phyloP scores from a whole-genome alignment of 345 rosid species.

The Ceriops zippeliana region DNA sequence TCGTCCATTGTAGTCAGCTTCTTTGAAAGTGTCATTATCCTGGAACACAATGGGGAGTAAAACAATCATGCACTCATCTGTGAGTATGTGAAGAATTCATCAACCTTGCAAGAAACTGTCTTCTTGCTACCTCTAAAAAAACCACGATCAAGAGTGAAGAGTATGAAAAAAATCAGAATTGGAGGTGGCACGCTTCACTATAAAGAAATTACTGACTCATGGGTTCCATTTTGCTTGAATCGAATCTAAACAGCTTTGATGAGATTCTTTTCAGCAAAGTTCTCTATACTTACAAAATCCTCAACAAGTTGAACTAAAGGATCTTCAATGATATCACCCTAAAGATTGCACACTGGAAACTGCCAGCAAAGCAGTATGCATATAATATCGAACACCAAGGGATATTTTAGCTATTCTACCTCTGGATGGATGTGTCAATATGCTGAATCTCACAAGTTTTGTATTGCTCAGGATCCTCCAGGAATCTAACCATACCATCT shows the following conservation, averaged over 20 bases:
- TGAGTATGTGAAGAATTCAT: background rate
- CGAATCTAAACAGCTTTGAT: background rate
- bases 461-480: conserved; percentile 97
- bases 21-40: conserved; percentile 78
- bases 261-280: background rate
- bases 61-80: background rate
- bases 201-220: too few species aligned
- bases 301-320: background rate
- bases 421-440: conserved; percentile 79
- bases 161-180: too few species aligned
- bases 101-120: background rate
- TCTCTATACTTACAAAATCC: background rate
- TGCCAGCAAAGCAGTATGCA: background rate
- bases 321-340: background rate
- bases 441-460: conserved; percentile 74
- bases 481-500: conserved; percentile 99
- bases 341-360: background rate
- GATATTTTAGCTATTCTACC: conserved; percentile 36
- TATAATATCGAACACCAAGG: background rate
- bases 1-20: conserved; percentile 80
- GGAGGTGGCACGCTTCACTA: too few species aligned
- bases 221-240: too few species aligned
- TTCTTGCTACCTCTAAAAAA: too few species aligned
- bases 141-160: too few species aligned
- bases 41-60: background rate